Evolutionary conservation across 75 land plant species (phyloP), one percentile per base, ranked within the genome.

Genomic region (Cryptomeria japonica): DNA sequence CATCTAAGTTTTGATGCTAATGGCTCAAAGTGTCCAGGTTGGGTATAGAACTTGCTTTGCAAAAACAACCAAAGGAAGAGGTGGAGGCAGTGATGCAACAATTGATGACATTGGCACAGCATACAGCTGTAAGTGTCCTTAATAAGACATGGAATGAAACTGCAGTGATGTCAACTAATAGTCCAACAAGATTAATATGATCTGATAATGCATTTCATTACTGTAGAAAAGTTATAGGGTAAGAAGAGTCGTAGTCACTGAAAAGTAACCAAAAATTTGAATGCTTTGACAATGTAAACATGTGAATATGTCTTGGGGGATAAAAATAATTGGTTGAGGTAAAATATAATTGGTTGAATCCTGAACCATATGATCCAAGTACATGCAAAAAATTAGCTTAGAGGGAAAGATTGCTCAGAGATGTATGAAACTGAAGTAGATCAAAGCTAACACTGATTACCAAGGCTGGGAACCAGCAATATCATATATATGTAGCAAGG

Each of bases 91-190:
- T 91, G 47, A 90, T 98, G 92, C 93, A 97, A 83, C 92, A 95
- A 13, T 86, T 98, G 79, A 94, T 91, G 70, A 85, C 56, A 78
- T 91, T 97, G 88, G 98, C 96, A 55, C 97, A 98, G 80, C 80
- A 96, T 87, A 98, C 99, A 79, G 95, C 97, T 85, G 99, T 98
- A 90, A 89, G 96, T 70, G 7, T 10, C 64, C 77, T 49, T 39
- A 11, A 39, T 41, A 38, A 68, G 34, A 34, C 25, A 64, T 28
- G 38, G 18, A 8, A 61, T 28, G 70, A 25, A 64, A 64, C 70
- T 64, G 28, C 9, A 7, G 6, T 64, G 70, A 64, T 64, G 70
- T 64, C 70, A 25, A 64, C 3, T 25, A 64, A 64, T 64, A 28
- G 7, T 10, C 31, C n/a, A 25, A 25, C 8, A 25, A 64, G n/a